Conservation (phyloP, 192 early-diverging fungal species). For the Linnemannia schmuckeri region DNA sequence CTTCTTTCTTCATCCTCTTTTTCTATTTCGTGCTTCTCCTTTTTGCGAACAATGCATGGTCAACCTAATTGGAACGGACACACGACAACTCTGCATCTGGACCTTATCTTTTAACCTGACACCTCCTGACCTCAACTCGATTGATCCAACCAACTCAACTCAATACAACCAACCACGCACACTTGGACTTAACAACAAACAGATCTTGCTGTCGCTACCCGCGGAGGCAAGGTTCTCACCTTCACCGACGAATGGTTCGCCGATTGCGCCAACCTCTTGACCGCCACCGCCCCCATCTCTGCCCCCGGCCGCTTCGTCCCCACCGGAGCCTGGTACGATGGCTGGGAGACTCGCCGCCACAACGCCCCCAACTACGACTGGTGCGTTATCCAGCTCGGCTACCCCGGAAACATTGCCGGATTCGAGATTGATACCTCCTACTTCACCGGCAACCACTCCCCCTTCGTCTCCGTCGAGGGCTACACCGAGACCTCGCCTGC, state of each 20-base stretch:
- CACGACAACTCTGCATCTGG: neutral
- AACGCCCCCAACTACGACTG: conserved; percentile 89
- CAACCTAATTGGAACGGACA: neutral
- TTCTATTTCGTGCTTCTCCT: neutral
- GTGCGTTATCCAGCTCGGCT: conserved; percentile 85
- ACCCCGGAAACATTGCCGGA: conserved; percentile 82
- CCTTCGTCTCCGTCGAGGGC: conserved; percentile 86
- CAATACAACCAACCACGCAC: neutral
- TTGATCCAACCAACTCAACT: neutral
- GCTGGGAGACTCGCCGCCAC: conserved; percentile 95
- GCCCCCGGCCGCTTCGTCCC: conserved; percentile 69
- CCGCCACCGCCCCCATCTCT: conserved; percentile 76
- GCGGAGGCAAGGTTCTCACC: conserved; percentile 82
- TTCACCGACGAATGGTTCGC: conserved; percentile 96
- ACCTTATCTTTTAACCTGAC: neutral
- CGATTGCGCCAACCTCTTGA: conserved; percentile 83
- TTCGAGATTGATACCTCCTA: conserved; percentile 93
- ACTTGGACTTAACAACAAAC: conserved; percentile 7
- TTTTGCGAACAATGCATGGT: neutral
- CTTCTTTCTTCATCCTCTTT: neutral
- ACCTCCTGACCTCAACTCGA: neutral
- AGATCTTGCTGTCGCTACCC: conserved; percentile 83
- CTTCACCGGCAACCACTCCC: conserved; percentile 96
- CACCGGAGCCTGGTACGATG: conserved; percentile 86
- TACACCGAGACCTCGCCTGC: conserved; percentile 39